Evolutionary conservation across 2,329 filamentous ascomycete genomes (phyloP).

Genomic region (Penicillium sp.): DNA sequence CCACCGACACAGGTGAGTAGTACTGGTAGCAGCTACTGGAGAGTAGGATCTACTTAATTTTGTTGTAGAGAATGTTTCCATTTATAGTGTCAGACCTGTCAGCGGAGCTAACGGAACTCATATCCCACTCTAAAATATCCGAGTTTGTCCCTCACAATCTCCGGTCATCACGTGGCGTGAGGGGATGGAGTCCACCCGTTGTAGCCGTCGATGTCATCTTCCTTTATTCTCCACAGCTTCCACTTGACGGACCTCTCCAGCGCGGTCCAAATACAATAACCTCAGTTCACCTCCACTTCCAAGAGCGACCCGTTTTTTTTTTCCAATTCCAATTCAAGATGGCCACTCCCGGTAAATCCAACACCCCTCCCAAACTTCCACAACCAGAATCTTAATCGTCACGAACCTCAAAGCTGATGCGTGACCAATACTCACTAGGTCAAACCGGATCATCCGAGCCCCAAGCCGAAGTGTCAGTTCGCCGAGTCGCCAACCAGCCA

Average conservation of each 20-base stretch:
- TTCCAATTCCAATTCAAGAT: constrained; percentile 4
- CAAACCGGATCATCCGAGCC: constrained; percentile 21
- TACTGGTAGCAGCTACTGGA: no score
- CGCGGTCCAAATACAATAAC: no score
- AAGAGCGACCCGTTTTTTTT: background rate
- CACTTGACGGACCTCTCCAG: background rate
- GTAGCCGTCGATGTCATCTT: constrained; percentile 6
- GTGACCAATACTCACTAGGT: background rate
- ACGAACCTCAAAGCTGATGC: constrained; percentile 9
- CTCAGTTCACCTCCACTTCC: constrained; percentile 1
- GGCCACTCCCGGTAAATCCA: constrained; percentile 16
- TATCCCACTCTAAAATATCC: no score
- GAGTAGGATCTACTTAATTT: no score
- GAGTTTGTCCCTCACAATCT: no score
- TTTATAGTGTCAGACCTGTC: no score
- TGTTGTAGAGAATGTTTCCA: no score
- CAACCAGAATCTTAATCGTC: background rate
- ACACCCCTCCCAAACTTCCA: no score
- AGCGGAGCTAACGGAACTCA: no score
- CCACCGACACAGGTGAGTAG: no score
- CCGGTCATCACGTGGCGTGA: constrained; percentile 14
- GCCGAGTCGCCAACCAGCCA: background rate
- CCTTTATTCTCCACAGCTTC: constrained; percentile 11
- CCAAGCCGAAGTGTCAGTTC: constrained; percentile 34
- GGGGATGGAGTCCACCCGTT: background rate